These are phyloP conservation scores for Calonectria pseudoreteaudii DNA, from an alignment of 2,329 filamentous ascomycete genomes.

Conservation along the genomic window DNA sequence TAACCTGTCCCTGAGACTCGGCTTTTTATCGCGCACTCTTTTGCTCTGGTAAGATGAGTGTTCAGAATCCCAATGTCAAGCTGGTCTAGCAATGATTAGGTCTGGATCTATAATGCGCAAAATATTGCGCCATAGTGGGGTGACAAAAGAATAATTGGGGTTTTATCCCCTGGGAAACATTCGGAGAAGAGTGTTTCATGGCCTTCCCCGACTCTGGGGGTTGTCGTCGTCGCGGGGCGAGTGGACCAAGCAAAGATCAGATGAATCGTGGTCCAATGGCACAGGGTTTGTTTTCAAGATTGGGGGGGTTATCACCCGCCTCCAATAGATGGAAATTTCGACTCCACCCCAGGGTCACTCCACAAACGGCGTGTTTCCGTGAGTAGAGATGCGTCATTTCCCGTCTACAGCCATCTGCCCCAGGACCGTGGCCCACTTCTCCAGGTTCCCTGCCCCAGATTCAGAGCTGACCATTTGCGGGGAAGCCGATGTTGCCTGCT, in stretches of 20 bases:
- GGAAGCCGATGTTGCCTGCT: neutral
- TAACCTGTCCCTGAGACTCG: too few relatives aligned
- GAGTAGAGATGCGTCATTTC: neutral
- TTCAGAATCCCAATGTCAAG: neutral
- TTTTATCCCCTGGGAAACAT: neutral
- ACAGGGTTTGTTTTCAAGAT: neutral
- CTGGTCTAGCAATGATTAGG: fast-evolving
- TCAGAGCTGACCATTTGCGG: neutral
- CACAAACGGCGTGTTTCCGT: neutral
- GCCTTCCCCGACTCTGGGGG: neutral
- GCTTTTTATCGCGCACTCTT: too few relatives aligned
- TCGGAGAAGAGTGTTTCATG: neutral
- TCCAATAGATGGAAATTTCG: neutral
- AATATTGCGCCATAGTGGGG: neutral
- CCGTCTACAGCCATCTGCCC: slow-evolving; percentile 14
- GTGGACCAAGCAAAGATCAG: neutral
- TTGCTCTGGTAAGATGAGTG: too few relatives aligned
- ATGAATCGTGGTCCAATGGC: neutral
- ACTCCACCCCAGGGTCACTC: neutral
- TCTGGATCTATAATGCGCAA: neutral
- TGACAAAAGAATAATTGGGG: neutral
- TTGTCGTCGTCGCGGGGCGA: neutral
- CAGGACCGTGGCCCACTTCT: neutral
- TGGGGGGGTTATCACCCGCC: neutral
- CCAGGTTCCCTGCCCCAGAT: slow-evolving; percentile 14